Evolutionary conservation across 176 grass and related monocot genomes (phyloP).

Genomic region (Ampelocalamus luodianensis): DNA sequence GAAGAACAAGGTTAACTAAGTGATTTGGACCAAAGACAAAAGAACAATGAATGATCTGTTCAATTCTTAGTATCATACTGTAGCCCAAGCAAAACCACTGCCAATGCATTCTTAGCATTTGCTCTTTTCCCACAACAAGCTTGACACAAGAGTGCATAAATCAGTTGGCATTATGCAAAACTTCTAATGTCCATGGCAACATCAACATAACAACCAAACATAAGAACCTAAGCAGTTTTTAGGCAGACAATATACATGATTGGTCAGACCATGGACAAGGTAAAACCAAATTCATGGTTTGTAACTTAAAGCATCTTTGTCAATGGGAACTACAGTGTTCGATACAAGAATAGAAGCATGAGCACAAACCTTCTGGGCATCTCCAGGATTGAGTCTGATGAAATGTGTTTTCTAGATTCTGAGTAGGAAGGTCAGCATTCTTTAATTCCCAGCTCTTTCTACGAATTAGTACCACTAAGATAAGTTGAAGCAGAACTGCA

Average conservation of each 20-base stretch:
- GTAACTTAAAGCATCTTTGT: not conserved
- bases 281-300: not conserved
- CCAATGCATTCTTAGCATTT: not conserved
- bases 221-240: not conserved
- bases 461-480: slow-evolving; percentile 79
- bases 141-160: slow-evolving; percentile 1
- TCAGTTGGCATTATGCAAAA: not conserved
- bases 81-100: slow-evolving; percentile 5
- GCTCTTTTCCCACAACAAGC: not conserved
- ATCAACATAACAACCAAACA: not conserved
- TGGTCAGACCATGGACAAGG: not conserved
- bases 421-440: slow-evolving; percentile 50
- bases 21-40: not conserved
- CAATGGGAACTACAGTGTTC: not conserved
- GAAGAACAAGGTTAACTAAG: slow-evolving; percentile 42
- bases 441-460: slow-evolving; percentile 78
- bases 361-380: slow-evolving; percentile 74
- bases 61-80: not conserved
- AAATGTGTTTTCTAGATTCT: slow-evolving; percentile 64
- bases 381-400: slow-evolving; percentile 62
- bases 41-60: not conserved
- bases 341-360: not conserved
- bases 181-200: not conserved
- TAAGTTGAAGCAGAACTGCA: slow-evolving; percentile 66
- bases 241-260: not conserved